Evolutionary conservation across 2,329 filamentous ascomycete genomes (phyloP), one percentile per base, ranked within the genome.

Genomic region (Fusarium sp.): DNA sequence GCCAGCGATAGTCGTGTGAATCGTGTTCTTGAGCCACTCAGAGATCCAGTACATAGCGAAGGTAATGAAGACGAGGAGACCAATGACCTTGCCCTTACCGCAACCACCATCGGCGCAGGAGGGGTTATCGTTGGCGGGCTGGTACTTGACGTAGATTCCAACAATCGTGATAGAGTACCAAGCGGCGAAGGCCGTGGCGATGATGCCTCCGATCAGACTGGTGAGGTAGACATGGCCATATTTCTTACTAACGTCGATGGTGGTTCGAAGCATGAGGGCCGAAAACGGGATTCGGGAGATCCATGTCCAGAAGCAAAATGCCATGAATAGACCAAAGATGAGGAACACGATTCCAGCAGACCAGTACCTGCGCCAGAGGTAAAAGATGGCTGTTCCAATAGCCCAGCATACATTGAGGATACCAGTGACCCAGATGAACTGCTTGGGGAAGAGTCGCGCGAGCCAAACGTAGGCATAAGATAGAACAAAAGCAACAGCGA

Each of bases 41-140:
- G 92, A 91, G 69, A 97, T 90, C 95, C 95, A 98, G 81, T 97
- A 97, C 80, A 90, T 92, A 54, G 94, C 91, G 74, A 98, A 97
- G 0, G 94, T 97, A 71, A 94, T 87, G 77, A 97, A 97, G 18
- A 91, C 92, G 7, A 97, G 83, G 31, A 97, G 81, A 0, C 94
- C 94, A 63, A 94, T 94, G 44, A 97, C 92, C 69, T 90, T 95
- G 52, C 84, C 92, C 8, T 83, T 84, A 63, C 91, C 90, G 73
- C 94, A 97, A 8, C 86, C 84, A 6, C 88, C 88, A 4, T 80
- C 86, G 5, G 81, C 80, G 69, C 88, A 89, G 6, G 83, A 82
- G 0, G 84, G 81, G 51, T 88, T 88, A 47, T 82, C 77, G 0
- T 75, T 61, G 13, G 81, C 81, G 0, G 94, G 94, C 67, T 94